phyloP scores from a whole-genome alignment of 1,284 basidiomycete genomes.

The Boletus semigastroideus region DNA sequence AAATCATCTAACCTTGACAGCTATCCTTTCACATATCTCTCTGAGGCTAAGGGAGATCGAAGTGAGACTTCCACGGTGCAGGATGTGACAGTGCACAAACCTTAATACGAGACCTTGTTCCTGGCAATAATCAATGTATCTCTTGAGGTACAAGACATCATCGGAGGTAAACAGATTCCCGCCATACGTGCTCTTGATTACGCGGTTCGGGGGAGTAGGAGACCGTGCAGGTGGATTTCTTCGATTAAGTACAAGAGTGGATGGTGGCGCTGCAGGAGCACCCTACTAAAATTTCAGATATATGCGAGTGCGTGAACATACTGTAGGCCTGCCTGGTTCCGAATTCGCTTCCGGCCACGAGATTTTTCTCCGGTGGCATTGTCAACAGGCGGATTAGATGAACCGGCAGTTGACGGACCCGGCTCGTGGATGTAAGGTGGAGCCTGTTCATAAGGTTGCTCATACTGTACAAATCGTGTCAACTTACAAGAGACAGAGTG shows the following conservation, averaged over 20 bases:
- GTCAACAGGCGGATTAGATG: slow-evolving; percentile 28
- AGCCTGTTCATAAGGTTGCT: slow-evolving; percentile 43
- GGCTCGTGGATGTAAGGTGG: slow-evolving; percentile 51
- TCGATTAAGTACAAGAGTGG: slow-evolving; percentile 60
- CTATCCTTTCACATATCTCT: slow-evolving; percentile 81
- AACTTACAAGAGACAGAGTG: not conserved
- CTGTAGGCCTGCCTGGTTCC: slow-evolving; percentile 46
- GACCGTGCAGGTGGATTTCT: slow-evolving; percentile 69
- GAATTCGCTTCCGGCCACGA: slow-evolving; percentile 63
- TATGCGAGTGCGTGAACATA: not conserved
- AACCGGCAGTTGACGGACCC: slow-evolving; percentile 41
- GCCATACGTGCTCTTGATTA: slow-evolving; percentile 84
- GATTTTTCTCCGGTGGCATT: slow-evolving; percentile 36
- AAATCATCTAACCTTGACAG: slow-evolving; percentile 57
- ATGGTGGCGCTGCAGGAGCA: slow-evolving; percentile 61
- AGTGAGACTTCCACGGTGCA: not conserved
- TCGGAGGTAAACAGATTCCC: slow-evolving; percentile 81
- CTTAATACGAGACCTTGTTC: slow-evolving; percentile 78
- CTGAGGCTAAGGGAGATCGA: slow-evolving; percentile 49
- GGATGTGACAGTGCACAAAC: slow-evolving; percentile 33
- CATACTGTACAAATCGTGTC: slow-evolving; percentile 36
- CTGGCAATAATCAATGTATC: slow-evolving; percentile 83
- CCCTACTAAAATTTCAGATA: slow-evolving; percentile 34
- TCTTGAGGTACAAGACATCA: slow-evolving; percentile 75
- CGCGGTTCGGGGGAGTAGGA: slow-evolving; percentile 73